Evolutionary conservation across 1,139 yeast genomes (phyloP), one percentile per base, ranked within the genome.

Genomic region (Diutina scorzettiae): DNA sequence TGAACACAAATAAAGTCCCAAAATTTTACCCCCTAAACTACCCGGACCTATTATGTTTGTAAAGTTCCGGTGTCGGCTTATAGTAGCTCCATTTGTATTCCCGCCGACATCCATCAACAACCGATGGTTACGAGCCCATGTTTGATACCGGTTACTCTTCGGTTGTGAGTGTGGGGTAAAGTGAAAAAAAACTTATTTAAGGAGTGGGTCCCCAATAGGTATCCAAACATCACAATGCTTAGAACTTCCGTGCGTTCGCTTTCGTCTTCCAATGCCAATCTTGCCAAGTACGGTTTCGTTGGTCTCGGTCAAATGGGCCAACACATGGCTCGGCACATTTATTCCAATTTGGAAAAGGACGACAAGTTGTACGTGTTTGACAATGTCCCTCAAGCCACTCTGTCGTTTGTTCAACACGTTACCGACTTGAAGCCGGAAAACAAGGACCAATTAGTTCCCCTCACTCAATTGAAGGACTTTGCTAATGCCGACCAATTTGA

Each of bases 221-320:
- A 11, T 24, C 27, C 27, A 7, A 24, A 24, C 30, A 27, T n/a
- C 37, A 34, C 39, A n/a, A 34, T 34, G 39, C 27, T 34, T 23
- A 34, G 39, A 34, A 23, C 39, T 8, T 34, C 33, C 31, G 41
- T 37, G 24, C 41, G 48, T 16, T 27, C 37, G 16, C 55, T 63
- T 36, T 57, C 64, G 14, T 17, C 43, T 8, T 40, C 55, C 6
- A 37, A 52, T 4, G 42, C 49, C 8, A 42, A 41, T 16, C 49
- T 48, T 28, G 55, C 62, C 46, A 63, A 56, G 45, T 68, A 65
- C 50, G 81, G 79, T 18, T 74, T 74, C 55, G 66, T 75, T 39
- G 81, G 81, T 12, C 62, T 75, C 23, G 81, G 81, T 18, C 72
- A 72, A 46, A 75, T 75, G 81, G 78, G 81, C 45, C 71, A 69